Evolutionary conservation across 768 basidiomycete genomes (phyloP), one percentile per base, ranked within the genome.

Genomic region (Leucosporidium creatinivorum): DNA sequence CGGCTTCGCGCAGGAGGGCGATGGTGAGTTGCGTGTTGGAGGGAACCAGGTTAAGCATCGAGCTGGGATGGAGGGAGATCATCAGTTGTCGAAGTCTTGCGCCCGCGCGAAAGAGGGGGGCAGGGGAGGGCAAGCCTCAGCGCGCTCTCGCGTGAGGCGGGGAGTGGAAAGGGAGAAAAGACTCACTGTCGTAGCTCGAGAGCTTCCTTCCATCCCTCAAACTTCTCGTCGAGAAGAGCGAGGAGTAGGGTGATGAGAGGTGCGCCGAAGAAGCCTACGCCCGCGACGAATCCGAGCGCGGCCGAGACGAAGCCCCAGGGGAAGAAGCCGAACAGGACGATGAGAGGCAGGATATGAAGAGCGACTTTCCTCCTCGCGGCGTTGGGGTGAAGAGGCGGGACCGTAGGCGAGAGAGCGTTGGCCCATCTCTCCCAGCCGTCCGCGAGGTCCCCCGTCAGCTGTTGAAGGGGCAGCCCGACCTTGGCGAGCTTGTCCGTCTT

Each of bases 301-400:
- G 17, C 5, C 25, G 26, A 17, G 13, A 59, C 15, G 18, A 59
- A 28, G 1, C n/a, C 58, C 39, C n/a, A 21, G 6, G 58, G 58
- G 21, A 60, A 21, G 17, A 60, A n/a, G n/a, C n/a, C n/a, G 18
- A 60, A 30, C 26, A 47, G 44, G 3, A 60, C 1, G 13, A 26
- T 26, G 26, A 60, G 18, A 6, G 47, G 47, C 1, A 60, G 17
- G 26, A 60, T 15, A 18, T 47, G 25, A 13, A 49, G 17, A 2
- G 44, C 58, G 58, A 60, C 44, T 26, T 60, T 60, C 44, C 47
- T 28, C 44, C 58, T 44, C 25, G 58, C 39, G 12, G n/a, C 39
- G 26, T 60, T 15, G 25, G 13, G 10, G 17, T 44, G 39, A 31
- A 60, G 48, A 12, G 57, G 57, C n/a, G 47, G 44, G 18, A 5